Evolutionary conservation across 2,329 filamentous ascomycete genomes (phyloP).

Genomic region (Talaromyces funiculosus): DNA sequence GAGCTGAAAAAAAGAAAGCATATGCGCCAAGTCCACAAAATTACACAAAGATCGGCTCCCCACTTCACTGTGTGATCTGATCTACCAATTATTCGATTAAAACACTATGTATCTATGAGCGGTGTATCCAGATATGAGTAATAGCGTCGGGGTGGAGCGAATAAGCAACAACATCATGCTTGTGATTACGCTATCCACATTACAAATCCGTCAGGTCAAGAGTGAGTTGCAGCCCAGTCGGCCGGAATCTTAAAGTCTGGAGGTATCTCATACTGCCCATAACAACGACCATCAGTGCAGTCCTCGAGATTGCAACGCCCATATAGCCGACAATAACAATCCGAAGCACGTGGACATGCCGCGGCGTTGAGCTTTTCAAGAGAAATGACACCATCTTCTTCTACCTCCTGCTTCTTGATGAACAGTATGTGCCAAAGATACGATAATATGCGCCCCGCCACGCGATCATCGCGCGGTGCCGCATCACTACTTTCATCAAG

Average conservation of each 20-base stretch:
- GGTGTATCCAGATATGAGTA: no score
- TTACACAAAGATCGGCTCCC: not conserved
- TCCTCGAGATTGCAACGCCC: slow-evolving; percentile 34
- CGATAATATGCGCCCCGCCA: slow-evolving; percentile 43
- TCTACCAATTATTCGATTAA: not conserved
- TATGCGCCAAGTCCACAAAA: not conserved
- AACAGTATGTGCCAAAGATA: slow-evolving; percentile 50
- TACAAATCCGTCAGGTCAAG: slow-evolving; percentile 8
- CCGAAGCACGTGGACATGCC: slow-evolving; percentile 34
- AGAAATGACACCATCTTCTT: slow-evolving; percentile 22
- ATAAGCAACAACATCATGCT: not conserved
- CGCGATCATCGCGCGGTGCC: slow-evolving; percentile 39
- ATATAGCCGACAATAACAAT: slow-evolving; percentile 44
- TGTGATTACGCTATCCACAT: not conserved
- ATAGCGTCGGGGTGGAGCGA: not conserved
- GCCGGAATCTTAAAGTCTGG: slow-evolving; percentile 32
- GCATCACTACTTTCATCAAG: slow-evolving; percentile 33
- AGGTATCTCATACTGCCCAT: slow-evolving; percentile 38
- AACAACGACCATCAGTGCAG: slow-evolving; percentile 31
- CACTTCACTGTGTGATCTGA: not conserved
- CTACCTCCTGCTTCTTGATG: slow-evolving; percentile 21
- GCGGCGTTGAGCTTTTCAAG: slow-evolving; percentile 33
- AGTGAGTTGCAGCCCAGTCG: slow-evolving; percentile 29
- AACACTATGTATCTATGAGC: not conserved
- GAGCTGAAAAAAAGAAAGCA: not conserved